A percentile compares a stretch with the other conserved stretches of the same genome.
phyloP scores from a whole-genome alignment of 2,329 filamentous ascomycete species.

The Setomelanomma holmii region DNA sequence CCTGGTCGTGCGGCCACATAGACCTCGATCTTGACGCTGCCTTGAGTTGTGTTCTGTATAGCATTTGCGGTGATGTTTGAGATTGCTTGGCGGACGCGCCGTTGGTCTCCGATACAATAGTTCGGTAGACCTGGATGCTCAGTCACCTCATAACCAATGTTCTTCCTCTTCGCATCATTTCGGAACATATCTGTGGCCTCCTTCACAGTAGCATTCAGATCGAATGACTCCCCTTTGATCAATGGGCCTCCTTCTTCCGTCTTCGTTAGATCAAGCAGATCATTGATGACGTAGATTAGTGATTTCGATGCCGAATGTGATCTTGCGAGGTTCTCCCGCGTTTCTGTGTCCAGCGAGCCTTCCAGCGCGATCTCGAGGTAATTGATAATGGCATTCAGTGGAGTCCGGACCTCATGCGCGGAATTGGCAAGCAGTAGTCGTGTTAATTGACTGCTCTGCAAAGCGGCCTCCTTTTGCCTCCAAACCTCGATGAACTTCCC shows the following conservation, averaged over 20 bases:
- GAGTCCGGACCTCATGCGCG: slow-evolving; percentile 89
- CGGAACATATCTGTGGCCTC: slow-evolving; percentile 79
- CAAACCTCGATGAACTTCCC: slow-evolving; percentile 91
- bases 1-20: slow-evolving; percentile 58
- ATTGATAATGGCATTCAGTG: slow-evolving; percentile 92
- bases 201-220: slow-evolving; percentile 72
- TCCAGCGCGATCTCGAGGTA: slow-evolving; percentile 91
- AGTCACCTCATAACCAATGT: slow-evolving; percentile 72
- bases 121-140: slow-evolving; percentile 73
- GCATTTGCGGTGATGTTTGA: slow-evolving; percentile 87
- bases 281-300: slow-evolving; percentile 92
- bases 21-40: slow-evolving; percentile 73
- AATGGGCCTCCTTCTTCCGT: slow-evolving; percentile 81
- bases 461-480: slow-evolving; percentile 84
- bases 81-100: slow-evolving; percentile 81
- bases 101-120: slow-evolving; percentile 78
- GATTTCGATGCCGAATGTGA: slow-evolving; percentile 93
- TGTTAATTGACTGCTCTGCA: slow-evolving; percentile 83
- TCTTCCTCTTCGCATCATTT: slow-evolving; percentile 77
- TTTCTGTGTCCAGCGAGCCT: slow-evolving; percentile 79
- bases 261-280: slow-evolving; percentile 86
- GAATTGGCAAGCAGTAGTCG: slow-evolving; percentile 82
- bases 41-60: slow-evolving; percentile 75
- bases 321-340: slow-evolving; percentile 80
- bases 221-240: slow-evolving; percentile 81